Conservation (phyloP, 129 eudicot species). For the Apium graveolens region DNA sequence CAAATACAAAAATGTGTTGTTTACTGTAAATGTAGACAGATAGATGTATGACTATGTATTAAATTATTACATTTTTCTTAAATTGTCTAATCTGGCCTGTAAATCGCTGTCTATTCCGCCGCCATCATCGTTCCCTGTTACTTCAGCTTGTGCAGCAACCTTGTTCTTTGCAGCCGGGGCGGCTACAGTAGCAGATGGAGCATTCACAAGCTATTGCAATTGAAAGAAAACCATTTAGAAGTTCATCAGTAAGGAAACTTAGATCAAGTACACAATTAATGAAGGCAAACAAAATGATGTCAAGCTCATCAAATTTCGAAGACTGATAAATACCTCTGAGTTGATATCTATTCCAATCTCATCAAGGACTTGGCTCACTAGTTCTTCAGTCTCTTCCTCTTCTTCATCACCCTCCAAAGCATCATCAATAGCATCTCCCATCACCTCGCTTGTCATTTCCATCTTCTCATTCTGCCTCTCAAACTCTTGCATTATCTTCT, state of each 20-base stretch:
- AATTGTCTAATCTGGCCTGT: slow-evolving; percentile 93
- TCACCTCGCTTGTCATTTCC: slow-evolving; percentile 85
- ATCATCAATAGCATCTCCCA: slow-evolving; percentile 99
- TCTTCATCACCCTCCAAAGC: slow-evolving; percentile 98
- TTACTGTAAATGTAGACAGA: background rate
- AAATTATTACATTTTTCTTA: slow-evolving; percentile 59
- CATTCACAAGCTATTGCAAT: slow-evolving; percentile 63
- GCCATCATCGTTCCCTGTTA: slow-evolving; percentile 45
- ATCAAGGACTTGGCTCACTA: slow-evolving; percentile 87
- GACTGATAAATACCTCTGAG: slow-evolving; percentile 46
- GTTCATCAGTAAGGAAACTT: background rate
- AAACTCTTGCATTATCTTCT: slow-evolving; percentile 92
- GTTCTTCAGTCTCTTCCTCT: slow-evolving; percentile 93
- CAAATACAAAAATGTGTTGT: background rate
- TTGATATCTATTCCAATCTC: slow-evolving; percentile 92
- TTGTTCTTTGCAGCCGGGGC: slow-evolving; percentile 65
- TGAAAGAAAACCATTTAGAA: background rate
- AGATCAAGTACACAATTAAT: background rate
- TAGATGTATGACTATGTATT: background rate
- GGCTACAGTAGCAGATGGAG: slow-evolving; percentile 72
- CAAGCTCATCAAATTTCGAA: background rate
- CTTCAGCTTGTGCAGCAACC: slow-evolving; percentile 65
- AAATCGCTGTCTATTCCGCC: slow-evolving; percentile 96
- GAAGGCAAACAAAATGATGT: background rate
- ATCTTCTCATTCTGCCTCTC: slow-evolving; percentile 96